Evolutionary conservation across 805 yeast genomes (phyloP).

Genomic region (Starmerella apis): DNA sequence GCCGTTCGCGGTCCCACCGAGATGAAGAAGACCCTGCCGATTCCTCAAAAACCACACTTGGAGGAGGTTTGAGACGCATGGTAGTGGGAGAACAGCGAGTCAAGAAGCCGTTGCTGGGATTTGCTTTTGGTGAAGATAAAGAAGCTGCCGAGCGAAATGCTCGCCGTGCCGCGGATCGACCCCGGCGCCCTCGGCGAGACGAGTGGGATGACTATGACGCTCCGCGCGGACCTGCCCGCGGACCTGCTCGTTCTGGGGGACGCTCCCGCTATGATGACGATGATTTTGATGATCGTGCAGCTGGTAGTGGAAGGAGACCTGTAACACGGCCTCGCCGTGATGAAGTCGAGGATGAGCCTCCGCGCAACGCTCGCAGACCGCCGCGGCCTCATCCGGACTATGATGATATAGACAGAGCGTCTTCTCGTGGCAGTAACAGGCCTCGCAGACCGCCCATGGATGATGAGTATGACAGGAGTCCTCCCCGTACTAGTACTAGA

Average conservation of each 20-base stretch:
- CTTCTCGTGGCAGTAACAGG: neutral
- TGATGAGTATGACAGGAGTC: neutral
- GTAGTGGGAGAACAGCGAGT: constrained; percentile 18
- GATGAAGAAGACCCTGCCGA: constrained; percentile 12
- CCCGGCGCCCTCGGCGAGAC: constrained; percentile 3
- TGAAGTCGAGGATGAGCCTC: neutral
- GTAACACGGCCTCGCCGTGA: neutral
- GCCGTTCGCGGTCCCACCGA: constrained; percentile 14
- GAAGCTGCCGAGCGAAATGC: neutral
- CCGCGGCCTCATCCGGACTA: neutral
- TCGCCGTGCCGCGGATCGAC: neutral
- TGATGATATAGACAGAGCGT: constrained; percentile 4
- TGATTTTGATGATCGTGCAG: neutral
- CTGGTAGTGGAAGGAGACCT: neutral
- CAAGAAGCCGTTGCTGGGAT: constrained; percentile 18
- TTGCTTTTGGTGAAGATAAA: constrained; percentile 14
- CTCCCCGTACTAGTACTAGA: neutral
- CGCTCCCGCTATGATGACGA: constrained; percentile 2
- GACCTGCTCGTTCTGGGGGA: neutral
- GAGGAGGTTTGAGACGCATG: constrained; percentile 13
- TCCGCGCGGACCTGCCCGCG: neutral
- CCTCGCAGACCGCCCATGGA: neutral
- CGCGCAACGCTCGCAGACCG: neutral
- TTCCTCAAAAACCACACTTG: constrained; percentile 5
- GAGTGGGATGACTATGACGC: constrained; percentile 1